Conservation (phyloP, 2,329 filamentous ascomycete species). For the Hypocreales sp. region DNA sequence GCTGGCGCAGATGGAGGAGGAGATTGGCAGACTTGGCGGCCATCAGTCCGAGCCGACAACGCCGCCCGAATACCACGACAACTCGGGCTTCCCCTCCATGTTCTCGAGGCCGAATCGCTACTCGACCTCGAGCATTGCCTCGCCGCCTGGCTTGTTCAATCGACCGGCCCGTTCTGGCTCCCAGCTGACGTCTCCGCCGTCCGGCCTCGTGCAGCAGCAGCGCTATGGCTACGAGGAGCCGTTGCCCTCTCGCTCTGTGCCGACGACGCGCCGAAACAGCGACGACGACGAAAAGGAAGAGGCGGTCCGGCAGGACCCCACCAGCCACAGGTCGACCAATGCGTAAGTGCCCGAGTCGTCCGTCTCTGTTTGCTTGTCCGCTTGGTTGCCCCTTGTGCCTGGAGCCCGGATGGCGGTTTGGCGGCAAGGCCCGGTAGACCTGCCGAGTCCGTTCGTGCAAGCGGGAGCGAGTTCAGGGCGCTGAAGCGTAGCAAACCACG, state of each 20-base stretch:
- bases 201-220: constrained; percentile 42
- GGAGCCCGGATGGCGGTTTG: not conserved
- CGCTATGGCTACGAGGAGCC: constrained; percentile 33
- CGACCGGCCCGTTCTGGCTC: constrained; percentile 64
- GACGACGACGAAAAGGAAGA: constrained; percentile 80
- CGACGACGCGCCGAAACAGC: constrained; percentile 76
- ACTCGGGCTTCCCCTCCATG: constrained; percentile 57
- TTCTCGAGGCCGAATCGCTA: constrained; percentile 78
- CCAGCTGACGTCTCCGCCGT: constrained; percentile 63
- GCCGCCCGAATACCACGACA: constrained; percentile 80
- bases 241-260: constrained; percentile 73
- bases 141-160: constrained; percentile 60
- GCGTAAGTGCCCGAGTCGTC: constrained; percentile 47
- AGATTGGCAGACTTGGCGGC: constrained; percentile 49
- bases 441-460: too few relatives aligned
- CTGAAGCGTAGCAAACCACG: too few relatives aligned
- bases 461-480: too few relatives aligned
- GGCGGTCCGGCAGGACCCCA: constrained; percentile 51
- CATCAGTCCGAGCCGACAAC: constrained; percentile 93
- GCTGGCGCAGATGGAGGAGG: constrained; percentile 70
- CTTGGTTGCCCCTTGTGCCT: not conserved
- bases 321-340: constrained; percentile 57
- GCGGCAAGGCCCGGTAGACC: too few relatives aligned
- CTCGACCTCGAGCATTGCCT: constrained; percentile 75
- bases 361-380: constrained; percentile 4